Evolutionary conservation across 805 yeast genomes (phyloP).

Genomic region (Starmerella sp.): DNA sequence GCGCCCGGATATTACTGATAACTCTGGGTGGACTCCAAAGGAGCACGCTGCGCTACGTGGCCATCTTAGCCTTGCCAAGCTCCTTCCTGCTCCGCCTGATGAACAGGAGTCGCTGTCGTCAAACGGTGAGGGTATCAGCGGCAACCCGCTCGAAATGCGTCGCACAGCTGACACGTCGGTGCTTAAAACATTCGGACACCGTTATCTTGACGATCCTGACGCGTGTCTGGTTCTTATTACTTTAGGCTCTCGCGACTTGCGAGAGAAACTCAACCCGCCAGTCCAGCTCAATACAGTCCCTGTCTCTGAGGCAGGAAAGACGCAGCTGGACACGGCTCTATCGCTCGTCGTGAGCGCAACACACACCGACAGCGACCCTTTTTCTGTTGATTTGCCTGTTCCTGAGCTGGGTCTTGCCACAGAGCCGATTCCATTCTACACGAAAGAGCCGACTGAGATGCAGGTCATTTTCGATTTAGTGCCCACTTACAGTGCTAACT

Average conservation of each 20-base stretch:
- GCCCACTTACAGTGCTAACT: slow-evolving; percentile 53
- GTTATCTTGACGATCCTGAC: slow-evolving; percentile 43
- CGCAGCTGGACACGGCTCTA: slow-evolving; percentile 80
- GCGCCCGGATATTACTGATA: slow-evolving; percentile 48
- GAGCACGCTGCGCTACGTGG: slow-evolving; percentile 92
- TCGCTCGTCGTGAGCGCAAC: slow-evolving; percentile 52
- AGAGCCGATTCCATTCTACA: slow-evolving; percentile 63
- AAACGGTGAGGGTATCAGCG: not conserved
- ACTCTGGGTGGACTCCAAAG: slow-evolving; percentile 94
- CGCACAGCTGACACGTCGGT: slow-evolving; percentile 34
- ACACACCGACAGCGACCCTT: slow-evolving; percentile 38
- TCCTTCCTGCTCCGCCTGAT: slow-evolving; percentile 31
- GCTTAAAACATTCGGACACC: slow-evolving; percentile 77
- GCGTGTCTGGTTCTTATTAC: slow-evolving; percentile 72
- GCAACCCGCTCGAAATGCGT: slow-evolving; percentile 1
- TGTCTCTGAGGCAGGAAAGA: slow-evolving; percentile 58
- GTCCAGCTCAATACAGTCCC: slow-evolving; percentile 66
- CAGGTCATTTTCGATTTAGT: slow-evolving; percentile 74
- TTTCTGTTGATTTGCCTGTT: slow-evolving; percentile 66
- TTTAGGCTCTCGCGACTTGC: slow-evolving; percentile 72
- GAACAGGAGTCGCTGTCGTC: not conserved
- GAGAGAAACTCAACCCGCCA: slow-evolving; percentile 43
- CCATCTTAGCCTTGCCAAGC: slow-evolving; percentile 56
- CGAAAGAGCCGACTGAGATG: slow-evolving; percentile 27
- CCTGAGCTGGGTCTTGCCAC: slow-evolving; percentile 55